A percentile compares a stretch with the other conserved stretches of the same genome.
Conservation (phyloP, 768 basidiomycete species). For the Termitomyces sp. region DNA sequence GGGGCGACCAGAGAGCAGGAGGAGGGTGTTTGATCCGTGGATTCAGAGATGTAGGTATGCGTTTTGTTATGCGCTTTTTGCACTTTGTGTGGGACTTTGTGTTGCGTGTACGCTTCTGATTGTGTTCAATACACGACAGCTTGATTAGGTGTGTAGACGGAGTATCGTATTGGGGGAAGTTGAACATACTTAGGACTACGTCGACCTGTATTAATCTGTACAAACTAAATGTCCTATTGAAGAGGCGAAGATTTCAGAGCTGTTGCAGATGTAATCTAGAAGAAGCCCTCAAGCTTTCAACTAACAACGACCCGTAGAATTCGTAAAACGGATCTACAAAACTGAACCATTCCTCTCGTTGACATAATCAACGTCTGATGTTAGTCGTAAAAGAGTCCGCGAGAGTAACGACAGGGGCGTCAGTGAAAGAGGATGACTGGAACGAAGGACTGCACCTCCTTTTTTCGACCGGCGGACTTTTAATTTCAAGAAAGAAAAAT, state of each 20-base stretch:
- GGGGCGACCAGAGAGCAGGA: conserved; percentile 36
- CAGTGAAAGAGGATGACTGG: no score
- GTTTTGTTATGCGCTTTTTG: conserved; percentile 45
- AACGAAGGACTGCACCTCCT: no score
- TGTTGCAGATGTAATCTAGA: no score
- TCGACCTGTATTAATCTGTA: not conserved
- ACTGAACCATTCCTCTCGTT: no score
- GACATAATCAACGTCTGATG: no score
- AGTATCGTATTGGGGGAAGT: not conserved
- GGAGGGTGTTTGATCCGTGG: conserved; percentile 54
- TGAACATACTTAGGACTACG: not conserved
- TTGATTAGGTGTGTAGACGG: conserved; percentile 12
- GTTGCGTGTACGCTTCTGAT: conserved; percentile 35
- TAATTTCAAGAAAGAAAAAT: no score
- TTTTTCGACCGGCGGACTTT: no score
- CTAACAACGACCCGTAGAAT: no score
- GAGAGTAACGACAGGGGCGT: no score
- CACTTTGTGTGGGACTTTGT: conserved; percentile 34
- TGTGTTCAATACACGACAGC: conserved; percentile 32
- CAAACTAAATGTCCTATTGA: not conserved
- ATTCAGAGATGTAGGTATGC: conserved; percentile 52
- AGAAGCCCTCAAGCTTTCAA: no score
- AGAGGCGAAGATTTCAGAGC: not conserved
- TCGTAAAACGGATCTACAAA: no score
- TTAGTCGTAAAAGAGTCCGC: no score